These are phyloP conservation scores for Teratosphaeria destructans DNA, from an alignment of 2,329 filamentous ascomycete genomes.

Conservation along the genomic window DNA sequence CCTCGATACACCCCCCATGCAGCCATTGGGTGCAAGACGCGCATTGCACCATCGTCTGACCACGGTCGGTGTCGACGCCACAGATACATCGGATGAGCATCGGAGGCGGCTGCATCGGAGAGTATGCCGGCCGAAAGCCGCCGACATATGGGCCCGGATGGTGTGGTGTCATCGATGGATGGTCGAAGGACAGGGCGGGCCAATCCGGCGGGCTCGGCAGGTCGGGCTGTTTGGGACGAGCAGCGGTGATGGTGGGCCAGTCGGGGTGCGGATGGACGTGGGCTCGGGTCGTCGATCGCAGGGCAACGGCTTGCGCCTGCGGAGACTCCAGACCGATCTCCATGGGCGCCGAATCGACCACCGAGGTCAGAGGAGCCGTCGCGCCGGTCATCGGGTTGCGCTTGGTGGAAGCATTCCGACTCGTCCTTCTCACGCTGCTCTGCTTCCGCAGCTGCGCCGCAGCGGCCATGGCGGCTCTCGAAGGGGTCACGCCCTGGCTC, in stretches of 20 bases:
- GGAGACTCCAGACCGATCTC: slow-evolving; percentile 3
- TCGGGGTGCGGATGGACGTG: background rate
- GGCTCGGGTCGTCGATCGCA: background rate
- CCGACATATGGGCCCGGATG: background rate
- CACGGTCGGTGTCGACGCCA: slow-evolving; percentile 42
- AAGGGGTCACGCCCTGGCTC: slow-evolving; percentile 21
- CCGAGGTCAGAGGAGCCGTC: slow-evolving; percentile 7
- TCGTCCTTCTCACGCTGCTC: slow-evolving; percentile 20
- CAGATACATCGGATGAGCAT: slow-evolving; percentile 46
- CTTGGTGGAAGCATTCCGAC: slow-evolving; percentile 8
- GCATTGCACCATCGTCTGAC: slow-evolving; percentile 51
- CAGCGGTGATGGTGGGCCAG: background rate
- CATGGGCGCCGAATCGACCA: slow-evolving; percentile 23
- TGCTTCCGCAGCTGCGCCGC: slow-evolving; percentile 24
- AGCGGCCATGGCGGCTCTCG: slow-evolving; percentile 25
- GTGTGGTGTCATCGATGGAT: slow-evolving; percentile 19
- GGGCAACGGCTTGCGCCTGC: background rate
- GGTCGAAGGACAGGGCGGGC: slow-evolving; percentile 34
- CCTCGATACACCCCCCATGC: slow-evolving; percentile 48
- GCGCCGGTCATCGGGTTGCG: slow-evolving; percentile 2
- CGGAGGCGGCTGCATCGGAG: slow-evolving; percentile 2
- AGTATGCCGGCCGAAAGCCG: background rate
- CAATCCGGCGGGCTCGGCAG: slow-evolving; percentile 31
- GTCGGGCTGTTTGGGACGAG: background rate
- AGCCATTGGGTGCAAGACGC: slow-evolving; percentile 54